These are phyloP conservation scores for Dovyalis caffra DNA, from an alignment of 345 rosid species.

Conservation along the genomic window DNA sequence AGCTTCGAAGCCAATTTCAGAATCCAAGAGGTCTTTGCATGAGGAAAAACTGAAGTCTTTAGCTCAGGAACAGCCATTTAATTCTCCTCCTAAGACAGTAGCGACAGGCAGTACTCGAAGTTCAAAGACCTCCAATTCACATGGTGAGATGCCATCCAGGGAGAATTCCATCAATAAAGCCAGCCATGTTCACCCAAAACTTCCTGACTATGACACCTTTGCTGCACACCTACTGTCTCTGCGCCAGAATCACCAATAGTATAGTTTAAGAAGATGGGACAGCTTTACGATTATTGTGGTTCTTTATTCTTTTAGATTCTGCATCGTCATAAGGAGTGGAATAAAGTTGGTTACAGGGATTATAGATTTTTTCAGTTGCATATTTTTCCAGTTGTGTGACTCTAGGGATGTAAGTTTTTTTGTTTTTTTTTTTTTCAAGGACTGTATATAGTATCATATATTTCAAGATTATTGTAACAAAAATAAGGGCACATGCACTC, in stretches of 20 bases:
- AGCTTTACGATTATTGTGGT: background rate
- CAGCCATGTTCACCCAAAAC: constrained; percentile 88
- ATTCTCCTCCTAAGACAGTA: constrained; percentile 26
- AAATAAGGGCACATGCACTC: no score
- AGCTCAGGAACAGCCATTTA: constrained; percentile 30
- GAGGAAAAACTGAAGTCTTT: constrained; percentile 24
- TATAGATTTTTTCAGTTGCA: background rate
- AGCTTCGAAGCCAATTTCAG: constrained; percentile 9
- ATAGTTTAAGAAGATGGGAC: background rate
- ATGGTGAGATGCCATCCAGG: constrained; percentile 21
- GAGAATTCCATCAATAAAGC: constrained; percentile 38
- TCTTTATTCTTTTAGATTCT: constrained; percentile 6
- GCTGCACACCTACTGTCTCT: constrained; percentile 56
- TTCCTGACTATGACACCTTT: constrained; percentile 71
- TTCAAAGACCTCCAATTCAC: constrained; percentile 20
- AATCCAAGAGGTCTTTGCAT: constrained; percentile 21
- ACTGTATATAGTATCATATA: no score
- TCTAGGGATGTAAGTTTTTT: no score
- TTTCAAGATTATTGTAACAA: no score
- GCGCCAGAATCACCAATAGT: constrained; percentile 40
- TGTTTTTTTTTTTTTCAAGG: no score
- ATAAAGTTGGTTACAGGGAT: background rate
- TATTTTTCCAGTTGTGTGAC: background rate
- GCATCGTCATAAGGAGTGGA: background rate
- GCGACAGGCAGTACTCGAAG: constrained; percentile 32